phyloP scores from a whole-genome alignment of 73 alveolate genomes.

The Breviolum minutum region DNA sequence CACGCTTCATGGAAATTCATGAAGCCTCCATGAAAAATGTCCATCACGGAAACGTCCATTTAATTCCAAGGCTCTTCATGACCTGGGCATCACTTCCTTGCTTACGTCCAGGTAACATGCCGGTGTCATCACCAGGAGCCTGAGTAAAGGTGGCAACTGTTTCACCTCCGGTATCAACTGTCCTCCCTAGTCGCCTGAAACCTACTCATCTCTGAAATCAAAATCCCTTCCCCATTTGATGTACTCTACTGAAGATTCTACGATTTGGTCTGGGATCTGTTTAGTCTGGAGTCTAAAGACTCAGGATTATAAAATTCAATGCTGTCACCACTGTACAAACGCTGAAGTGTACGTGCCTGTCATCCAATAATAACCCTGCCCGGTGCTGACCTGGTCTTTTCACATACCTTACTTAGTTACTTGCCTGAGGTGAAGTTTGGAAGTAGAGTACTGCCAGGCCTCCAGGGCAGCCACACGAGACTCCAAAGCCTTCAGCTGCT shows the following conservation, averaged over 20 bases:
- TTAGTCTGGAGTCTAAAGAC: too few relatives aligned
- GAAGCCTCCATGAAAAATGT: neutral
- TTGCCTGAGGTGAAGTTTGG: too few relatives aligned
- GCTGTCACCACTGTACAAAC: too few relatives aligned
- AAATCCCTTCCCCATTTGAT: neutral
- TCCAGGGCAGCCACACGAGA: slow-evolving; percentile 33
- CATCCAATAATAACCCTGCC: neutral
- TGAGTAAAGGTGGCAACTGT: neutral
- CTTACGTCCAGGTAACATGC: slow-evolving; percentile 41
- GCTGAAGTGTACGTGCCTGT: neutral
- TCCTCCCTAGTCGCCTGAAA: too few relatives aligned
- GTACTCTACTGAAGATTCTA: too few relatives aligned
- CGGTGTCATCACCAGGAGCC: slow-evolving; percentile 7
- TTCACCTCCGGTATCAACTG: too few relatives aligned
- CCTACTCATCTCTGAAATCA: too few relatives aligned
- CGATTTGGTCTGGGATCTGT: too few relatives aligned
- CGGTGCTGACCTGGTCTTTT: too few relatives aligned
- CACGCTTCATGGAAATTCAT: neutral
- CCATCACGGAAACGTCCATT: neutral
- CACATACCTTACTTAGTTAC: too few relatives aligned
- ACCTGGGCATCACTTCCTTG: slow-evolving; percentile 59
- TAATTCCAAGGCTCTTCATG: slow-evolving; percentile 23
- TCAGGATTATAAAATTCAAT: too few relatives aligned
- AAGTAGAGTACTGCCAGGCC: neutral
- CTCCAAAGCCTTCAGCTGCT: slow-evolving; percentile 30